Conservation (phyloP, 768 basidiomycete genomes). For the Imleria badia region DNA sequence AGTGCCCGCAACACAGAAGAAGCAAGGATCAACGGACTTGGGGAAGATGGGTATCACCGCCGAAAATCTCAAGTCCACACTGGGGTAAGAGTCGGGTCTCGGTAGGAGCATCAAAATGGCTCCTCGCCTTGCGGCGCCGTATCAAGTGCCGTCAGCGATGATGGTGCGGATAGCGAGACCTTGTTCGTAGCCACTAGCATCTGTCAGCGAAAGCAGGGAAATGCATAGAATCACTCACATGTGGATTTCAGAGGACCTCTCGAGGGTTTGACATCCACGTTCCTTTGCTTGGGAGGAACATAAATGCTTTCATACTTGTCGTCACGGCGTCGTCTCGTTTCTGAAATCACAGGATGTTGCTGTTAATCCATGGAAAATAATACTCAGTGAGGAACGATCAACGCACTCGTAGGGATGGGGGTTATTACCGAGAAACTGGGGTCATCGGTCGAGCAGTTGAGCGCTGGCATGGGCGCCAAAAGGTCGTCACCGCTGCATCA, state of each 20-base stretch:
- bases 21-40: constrained; percentile 1
- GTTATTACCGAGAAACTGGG: constrained; percentile 3
- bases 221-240: constrained; percentile 8
- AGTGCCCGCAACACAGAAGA: not conserved
- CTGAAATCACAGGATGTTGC: not conserved
- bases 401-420: not conserved
- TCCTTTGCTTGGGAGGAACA: not conserved
- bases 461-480: not conserved
- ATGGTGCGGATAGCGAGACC: not conserved
- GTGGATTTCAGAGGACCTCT: not conserved
- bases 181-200: not conserved
- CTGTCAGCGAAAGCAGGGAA: not conserved
- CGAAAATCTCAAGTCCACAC: constrained; percentile 2
- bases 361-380: not conserved
- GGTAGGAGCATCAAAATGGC: not conserved
- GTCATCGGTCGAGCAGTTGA: not conserved
- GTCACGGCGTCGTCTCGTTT: not conserved
- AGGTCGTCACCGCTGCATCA: constrained; percentile 2
- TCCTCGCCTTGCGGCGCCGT: not conserved
- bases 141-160: constrained; percentile 4
- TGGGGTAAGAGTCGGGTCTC: not conserved
- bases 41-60: not conserved
- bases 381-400: not conserved
- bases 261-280: not conserved
- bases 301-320: not conserved